phyloP scores from a whole-genome alignment of 345 rosid species.

The Erodium maritimum region DNA sequence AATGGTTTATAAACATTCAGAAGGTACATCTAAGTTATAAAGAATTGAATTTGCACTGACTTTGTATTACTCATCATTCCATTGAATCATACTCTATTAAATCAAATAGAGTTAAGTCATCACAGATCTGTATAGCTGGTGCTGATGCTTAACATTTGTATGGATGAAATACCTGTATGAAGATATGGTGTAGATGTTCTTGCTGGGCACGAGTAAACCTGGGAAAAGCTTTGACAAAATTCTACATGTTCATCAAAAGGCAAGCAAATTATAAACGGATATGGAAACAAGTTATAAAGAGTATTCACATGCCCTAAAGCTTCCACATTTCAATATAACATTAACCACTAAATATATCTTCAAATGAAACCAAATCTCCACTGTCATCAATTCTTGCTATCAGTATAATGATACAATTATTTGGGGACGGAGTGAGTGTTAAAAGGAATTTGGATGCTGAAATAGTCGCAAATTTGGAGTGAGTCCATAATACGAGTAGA shows the following conservation, averaged over 20 bases:
- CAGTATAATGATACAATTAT: too few relatives aligned
- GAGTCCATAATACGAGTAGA: too few relatives aligned
- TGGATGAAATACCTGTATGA: conserved; percentile 22
- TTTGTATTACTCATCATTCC: neutral
- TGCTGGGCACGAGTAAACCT: conserved; percentile 36
- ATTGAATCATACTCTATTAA: neutral
- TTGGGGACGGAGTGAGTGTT: too few relatives aligned
- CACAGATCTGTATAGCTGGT: neutral
- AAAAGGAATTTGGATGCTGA: too few relatives aligned
- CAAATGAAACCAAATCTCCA: too few relatives aligned
- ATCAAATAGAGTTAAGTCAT: neutral
- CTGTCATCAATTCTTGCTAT: too few relatives aligned
- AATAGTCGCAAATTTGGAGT: too few relatives aligned
- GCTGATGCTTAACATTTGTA: neutral
- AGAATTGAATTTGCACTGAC: neutral
- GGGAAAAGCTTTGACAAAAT: conserved; percentile 36
- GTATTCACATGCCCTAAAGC: too few relatives aligned
- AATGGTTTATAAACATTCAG: too few relatives aligned
- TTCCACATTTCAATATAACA: too few relatives aligned
- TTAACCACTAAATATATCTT: too few relatives aligned
- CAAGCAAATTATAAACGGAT: neutral
- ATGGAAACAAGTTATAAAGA: neutral
- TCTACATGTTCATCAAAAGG: conserved; percentile 18
- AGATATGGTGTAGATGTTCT: conserved; percentile 34
- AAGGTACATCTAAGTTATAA: neutral